These are phyloP conservation scores for Gastrodia elata DNA, from an alignment of 106 monocot species.

Conservation along the genomic window DNA sequence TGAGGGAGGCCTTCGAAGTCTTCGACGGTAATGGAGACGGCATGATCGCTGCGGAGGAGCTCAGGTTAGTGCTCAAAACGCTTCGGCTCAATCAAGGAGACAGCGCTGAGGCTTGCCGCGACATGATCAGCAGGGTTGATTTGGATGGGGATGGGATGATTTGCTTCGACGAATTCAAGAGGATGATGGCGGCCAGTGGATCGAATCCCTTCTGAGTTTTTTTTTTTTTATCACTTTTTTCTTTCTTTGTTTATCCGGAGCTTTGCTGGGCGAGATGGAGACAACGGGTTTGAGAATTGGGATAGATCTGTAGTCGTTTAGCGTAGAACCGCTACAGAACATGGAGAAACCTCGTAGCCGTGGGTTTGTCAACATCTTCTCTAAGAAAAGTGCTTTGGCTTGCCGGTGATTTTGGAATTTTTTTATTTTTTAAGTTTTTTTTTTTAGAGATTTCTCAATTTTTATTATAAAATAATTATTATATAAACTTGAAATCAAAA, in stretches of 20 bases:
- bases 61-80: slow-evolving; percentile 24
- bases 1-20: slow-evolving; percentile 51
- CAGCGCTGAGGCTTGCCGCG: slow-evolving; percentile 30
- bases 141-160: slow-evolving; percentile 63
- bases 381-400: no score
- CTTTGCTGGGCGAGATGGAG: background rate
- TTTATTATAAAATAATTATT: no score
- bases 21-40: slow-evolving; percentile 55
- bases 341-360: no score
- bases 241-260: background rate
- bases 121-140: slow-evolving; percentile 56
- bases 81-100: slow-evolving; percentile 30
- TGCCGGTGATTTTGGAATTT: no score
- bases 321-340: no score
- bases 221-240: background rate
- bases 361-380: no score
- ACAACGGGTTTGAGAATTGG: no score
- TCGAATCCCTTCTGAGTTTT: background rate
- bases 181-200: slow-evolving; percentile 38
- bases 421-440: no score
- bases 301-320: no score
- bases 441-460: no score
- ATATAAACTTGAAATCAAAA: no score
- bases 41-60: slow-evolving; percentile 48
- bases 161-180: slow-evolving; percentile 64